Evolutionary conservation across 2,329 filamentous ascomycete species (phyloP).

Genomic region (Tolypocladium tundrense): DNA sequence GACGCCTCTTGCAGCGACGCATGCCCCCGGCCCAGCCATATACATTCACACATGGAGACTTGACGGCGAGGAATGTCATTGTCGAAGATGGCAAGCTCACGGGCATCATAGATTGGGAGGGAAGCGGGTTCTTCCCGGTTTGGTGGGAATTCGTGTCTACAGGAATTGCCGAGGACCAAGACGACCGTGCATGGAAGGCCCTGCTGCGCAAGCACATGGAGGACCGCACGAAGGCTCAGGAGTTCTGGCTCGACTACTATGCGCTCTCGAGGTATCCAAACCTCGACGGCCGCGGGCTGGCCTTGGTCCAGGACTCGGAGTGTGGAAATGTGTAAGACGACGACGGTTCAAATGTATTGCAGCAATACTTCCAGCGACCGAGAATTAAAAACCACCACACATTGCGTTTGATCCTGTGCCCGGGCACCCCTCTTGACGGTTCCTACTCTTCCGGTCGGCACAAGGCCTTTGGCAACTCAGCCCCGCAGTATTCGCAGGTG

Average conservation of each 20-base stretch:
- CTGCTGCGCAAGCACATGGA: slow-evolving; percentile 1
- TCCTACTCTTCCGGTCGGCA: neutral
- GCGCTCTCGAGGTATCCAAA: slow-evolving; percentile 1
- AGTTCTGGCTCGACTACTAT: slow-evolving; percentile 1
- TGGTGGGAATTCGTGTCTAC: slow-evolving; percentile 25
- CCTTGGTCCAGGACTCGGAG: neutral
- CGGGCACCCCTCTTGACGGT: neutral
- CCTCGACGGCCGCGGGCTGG: neutral
- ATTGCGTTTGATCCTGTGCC: too few species aligned
- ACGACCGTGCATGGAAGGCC: slow-evolving; percentile 12
- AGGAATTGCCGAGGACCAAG: slow-evolving; percentile 16
- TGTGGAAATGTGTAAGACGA: neutral
- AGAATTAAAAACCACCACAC: too few species aligned
- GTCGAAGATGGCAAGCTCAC: slow-evolving; percentile 22
- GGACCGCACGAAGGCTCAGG: neutral
- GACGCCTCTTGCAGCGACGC: neutral
- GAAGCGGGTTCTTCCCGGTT: slow-evolving; percentile 24
- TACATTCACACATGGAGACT: slow-evolving; percentile 26
- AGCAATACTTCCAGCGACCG: too few species aligned
- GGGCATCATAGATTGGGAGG: slow-evolving; percentile 29
- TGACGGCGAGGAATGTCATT: slow-evolving; percentile 27
- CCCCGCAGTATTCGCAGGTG: neutral
- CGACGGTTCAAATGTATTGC: too few species aligned
- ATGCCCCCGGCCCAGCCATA: slow-evolving; percentile 11
- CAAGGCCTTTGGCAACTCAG: neutral